Percentiles rank a stretch among this genome's conserved stretches.
Evolutionary conservation across 345 rosid species (phyloP).

Genomic region (Eucalyptus sp.): DNA sequence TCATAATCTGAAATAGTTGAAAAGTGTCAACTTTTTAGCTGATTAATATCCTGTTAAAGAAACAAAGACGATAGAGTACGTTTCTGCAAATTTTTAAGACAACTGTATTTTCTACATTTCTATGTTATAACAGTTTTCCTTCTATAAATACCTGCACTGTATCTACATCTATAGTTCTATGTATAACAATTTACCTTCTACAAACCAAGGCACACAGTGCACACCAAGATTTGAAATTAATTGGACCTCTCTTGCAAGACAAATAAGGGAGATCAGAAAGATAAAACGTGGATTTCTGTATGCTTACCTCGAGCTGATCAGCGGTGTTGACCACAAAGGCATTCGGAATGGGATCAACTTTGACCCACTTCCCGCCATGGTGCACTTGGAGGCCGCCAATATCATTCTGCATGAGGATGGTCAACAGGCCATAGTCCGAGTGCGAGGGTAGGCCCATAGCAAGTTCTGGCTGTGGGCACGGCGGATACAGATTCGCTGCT

Average conservation of each 20-base stretch:
- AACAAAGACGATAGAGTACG: neutral
- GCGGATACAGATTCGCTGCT: slow-evolving; percentile 20
- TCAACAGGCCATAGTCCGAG: slow-evolving; percentile 30
- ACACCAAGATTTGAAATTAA: neutral
- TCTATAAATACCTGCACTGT: neutral
- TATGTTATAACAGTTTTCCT: too few relatives aligned
- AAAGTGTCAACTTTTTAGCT: neutral
- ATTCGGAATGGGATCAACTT: slow-evolving; percentile 5
- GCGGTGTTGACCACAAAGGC: slow-evolving; percentile 23
- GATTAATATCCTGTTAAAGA: neutral
- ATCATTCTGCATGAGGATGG: slow-evolving; percentile 24
- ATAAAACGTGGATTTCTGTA: neutral
- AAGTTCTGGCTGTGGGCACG: slow-evolving; percentile 37
- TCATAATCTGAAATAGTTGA: neutral
- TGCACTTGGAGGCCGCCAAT: slow-evolving; percentile 25
- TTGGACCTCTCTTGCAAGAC: neutral
- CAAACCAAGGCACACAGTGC: neutral
- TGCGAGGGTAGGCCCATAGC: slow-evolving; percentile 41
- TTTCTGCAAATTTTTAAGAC: neutral
- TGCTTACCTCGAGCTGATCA: neutral
- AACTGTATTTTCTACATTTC: neutral
- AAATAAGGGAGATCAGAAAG: neutral
- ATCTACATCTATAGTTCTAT: too few relatives aligned
- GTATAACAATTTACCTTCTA: too few relatives aligned
- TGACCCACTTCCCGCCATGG: slow-evolving; percentile 28